These are phyloP conservation scores for Penicillium sp. DNA, from an alignment of 2,329 filamentous ascomycete genomes.

Conservation along the genomic window DNA sequence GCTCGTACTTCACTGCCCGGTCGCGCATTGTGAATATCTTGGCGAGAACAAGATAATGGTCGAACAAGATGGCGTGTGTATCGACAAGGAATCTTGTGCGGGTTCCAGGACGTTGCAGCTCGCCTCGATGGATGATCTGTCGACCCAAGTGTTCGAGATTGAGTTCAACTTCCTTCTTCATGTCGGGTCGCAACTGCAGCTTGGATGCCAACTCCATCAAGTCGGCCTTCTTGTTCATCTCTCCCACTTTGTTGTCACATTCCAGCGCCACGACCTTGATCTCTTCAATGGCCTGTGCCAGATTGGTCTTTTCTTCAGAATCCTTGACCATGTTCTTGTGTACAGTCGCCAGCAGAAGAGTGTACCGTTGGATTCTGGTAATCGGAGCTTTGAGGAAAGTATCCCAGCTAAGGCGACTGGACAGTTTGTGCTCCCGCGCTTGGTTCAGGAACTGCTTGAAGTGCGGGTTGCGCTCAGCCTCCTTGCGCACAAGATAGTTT, in stretches of 20 bases:
- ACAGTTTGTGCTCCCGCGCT: constrained; percentile 73
- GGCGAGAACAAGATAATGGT: constrained; percentile 91
- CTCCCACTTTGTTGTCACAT: constrained; percentile 87
- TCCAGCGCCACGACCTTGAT: constrained; percentile 86
- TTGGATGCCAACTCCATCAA: constrained; percentile 81
- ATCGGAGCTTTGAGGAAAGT: constrained; percentile 93
- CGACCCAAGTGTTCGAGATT: constrained; percentile 93
- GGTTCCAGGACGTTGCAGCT: constrained; percentile 82
- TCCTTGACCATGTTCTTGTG: constrained; percentile 80
- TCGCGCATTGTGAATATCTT: constrained; percentile 72
- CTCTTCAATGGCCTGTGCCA: constrained; percentile 82
- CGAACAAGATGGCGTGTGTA: constrained; percentile 88
- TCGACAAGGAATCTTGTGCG: constrained; percentile 93
- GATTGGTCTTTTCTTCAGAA: constrained; percentile 83
- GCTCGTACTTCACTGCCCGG: constrained; percentile 71
- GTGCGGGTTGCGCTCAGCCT: constrained; percentile 77
- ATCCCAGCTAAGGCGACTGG: constrained; percentile 84
- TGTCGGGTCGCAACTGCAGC: constrained; percentile 80
- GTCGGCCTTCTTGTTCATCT: constrained; percentile 87
- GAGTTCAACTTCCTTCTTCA: constrained; percentile 76
- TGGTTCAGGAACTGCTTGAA: constrained; percentile 85
- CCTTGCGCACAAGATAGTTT: constrained; percentile 77
- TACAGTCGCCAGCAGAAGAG: constrained; percentile 77
- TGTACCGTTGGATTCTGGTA: constrained; percentile 86
- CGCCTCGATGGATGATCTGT: constrained; percentile 83